A percentile compares a stretch with the other conserved stretches of the same genome.
Evolutionary conservation across 2,329 filamentous ascomycete species (phyloP).

Genomic region (Arthrobotrys sphaeroides): DNA sequence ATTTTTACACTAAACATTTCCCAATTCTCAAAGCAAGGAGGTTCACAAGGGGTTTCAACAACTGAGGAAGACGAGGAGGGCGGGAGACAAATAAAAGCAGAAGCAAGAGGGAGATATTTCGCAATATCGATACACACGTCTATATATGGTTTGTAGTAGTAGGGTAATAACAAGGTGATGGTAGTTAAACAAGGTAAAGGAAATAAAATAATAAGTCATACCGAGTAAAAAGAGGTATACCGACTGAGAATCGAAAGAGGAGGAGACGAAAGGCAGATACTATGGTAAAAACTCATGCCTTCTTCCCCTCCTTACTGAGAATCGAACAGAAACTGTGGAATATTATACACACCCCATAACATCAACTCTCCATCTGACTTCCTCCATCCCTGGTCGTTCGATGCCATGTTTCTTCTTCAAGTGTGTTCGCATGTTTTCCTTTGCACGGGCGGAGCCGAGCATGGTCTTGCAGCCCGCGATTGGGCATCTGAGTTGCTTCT

Average conservation of each 20-base stretch:
- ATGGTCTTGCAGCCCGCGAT: constrained; percentile 47
- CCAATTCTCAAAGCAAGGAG: constrained; percentile 9
- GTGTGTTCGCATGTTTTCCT: constrained; percentile 50
- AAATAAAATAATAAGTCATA: constrained; percentile 27
- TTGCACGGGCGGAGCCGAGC: constrained; percentile 36
- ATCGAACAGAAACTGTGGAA: not conserved
- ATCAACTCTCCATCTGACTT: constrained; percentile 49
- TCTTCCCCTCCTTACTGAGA: not conserved
- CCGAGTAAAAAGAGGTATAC: constrained; percentile 19
- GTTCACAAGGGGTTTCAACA: not conserved
- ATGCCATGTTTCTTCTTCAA: constrained; percentile 51
- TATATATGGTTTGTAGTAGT: constrained; percentile 7
- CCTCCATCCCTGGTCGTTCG: constrained; percentile 44
- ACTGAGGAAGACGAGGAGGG: not conserved
- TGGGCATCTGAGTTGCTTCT: constrained; percentile 41
- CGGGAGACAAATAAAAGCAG: not conserved
- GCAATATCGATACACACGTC: constrained; percentile 25
- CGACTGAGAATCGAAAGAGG: constrained; percentile 5
- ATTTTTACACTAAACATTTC: constrained; percentile 27
- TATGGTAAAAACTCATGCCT: constrained; percentile 25
- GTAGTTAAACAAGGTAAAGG: constrained; percentile 11
- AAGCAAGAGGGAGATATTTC: not conserved
- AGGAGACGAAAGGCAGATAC: not conserved
- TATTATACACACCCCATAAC: constrained; percentile 44
- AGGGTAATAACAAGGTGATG: not conserved